Conservation (phyloP, 805 yeast species). For the Pichia cephalocereana region DNA sequence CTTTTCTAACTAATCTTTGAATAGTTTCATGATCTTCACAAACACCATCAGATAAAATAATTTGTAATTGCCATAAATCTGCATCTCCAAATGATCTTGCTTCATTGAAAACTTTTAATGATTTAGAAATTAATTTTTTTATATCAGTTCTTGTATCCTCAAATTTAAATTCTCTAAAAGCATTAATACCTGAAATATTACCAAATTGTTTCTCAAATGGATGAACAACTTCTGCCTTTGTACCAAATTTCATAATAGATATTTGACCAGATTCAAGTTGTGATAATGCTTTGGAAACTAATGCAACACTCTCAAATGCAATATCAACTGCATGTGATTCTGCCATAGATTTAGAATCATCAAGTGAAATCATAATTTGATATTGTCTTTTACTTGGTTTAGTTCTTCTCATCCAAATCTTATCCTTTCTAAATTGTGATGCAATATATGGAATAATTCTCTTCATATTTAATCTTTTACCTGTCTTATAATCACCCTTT, state of each 20-base stretch:
- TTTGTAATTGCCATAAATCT: slow-evolving; percentile 89
- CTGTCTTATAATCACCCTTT: slow-evolving; percentile 93
- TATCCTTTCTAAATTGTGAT: slow-evolving; percentile 92
- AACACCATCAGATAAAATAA: slow-evolving; percentile 91
- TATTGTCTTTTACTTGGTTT: slow-evolving; percentile 96
- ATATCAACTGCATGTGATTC: slow-evolving; percentile 84
- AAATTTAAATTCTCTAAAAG: slow-evolving; percentile 85
- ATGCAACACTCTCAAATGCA: slow-evolving; percentile 90
- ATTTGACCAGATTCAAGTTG: slow-evolving; percentile 92
- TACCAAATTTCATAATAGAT: slow-evolving; percentile 87
- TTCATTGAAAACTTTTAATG: slow-evolving; percentile 64
- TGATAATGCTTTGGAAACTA: slow-evolving; percentile 88
- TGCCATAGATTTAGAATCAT: slow-evolving; percentile 95
- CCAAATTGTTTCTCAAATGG: slow-evolving; percentile 82
- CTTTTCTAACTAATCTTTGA: slow-evolving; percentile 77
- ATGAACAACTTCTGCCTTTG: slow-evolving; percentile 72
- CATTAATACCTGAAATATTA: slow-evolving; percentile 71
- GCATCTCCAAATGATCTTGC: slow-evolving; percentile 32
- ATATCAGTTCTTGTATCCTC: slow-evolving; percentile 84
- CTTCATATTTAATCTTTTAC: slow-evolving; percentile 95
- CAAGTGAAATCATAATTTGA: slow-evolving; percentile 95
- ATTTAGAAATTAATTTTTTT: slow-evolving; percentile 57
- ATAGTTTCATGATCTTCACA: slow-evolving; percentile 89
- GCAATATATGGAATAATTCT: slow-evolving; percentile 97
- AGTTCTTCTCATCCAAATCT: slow-evolving; percentile 95